phyloP scores from a whole-genome alignment of 23 red algal genomes.

The Agarophyton chilense region DNA sequence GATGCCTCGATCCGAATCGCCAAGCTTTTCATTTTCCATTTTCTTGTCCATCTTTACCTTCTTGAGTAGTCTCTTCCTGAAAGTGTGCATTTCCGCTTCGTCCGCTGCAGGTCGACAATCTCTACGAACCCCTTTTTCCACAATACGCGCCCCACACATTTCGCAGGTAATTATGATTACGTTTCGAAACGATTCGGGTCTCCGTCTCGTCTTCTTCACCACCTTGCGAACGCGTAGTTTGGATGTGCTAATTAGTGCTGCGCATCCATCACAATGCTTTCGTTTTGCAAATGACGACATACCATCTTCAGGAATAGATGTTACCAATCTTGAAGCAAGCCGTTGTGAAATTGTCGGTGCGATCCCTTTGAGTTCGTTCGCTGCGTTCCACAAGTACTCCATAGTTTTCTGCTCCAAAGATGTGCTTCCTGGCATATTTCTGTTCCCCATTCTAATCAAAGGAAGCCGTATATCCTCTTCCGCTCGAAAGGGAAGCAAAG shows the following conservation, averaged over 20 bases:
- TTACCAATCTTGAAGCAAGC: background rate
- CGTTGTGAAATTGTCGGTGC: conserved; percentile 28
- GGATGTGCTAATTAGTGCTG: background rate
- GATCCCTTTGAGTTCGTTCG: conserved; percentile 7
- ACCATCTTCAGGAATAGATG: background rate
- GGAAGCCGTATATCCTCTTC: no score
- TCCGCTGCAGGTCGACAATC: background rate
- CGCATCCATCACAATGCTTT: conserved; percentile 36
- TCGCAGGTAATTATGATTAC: conserved; percentile 20
- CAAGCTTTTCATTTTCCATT: background rate
- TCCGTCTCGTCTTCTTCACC: conserved; percentile 1
- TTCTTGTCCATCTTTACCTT: background rate
- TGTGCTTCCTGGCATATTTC: background rate
- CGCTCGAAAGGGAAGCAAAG: no score
- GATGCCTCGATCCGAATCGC: background rate
- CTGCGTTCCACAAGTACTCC: conserved; percentile 33
- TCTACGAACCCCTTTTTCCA: background rate
- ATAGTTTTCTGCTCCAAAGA: background rate
- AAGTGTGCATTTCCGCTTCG: background rate
- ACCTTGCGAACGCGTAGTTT: conserved; percentile 22
- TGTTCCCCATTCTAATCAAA: background rate
- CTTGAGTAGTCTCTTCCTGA: background rate
- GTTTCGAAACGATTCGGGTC: background rate
- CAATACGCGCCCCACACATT: background rate
- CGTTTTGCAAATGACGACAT: conserved; percentile 36